Percentiles rank a stretch among this genome's conserved stretches.
Evolutionary conservation across 2,329 filamentous ascomycete genomes (phyloP).

Genomic region (Claviceps paspali): DNA sequence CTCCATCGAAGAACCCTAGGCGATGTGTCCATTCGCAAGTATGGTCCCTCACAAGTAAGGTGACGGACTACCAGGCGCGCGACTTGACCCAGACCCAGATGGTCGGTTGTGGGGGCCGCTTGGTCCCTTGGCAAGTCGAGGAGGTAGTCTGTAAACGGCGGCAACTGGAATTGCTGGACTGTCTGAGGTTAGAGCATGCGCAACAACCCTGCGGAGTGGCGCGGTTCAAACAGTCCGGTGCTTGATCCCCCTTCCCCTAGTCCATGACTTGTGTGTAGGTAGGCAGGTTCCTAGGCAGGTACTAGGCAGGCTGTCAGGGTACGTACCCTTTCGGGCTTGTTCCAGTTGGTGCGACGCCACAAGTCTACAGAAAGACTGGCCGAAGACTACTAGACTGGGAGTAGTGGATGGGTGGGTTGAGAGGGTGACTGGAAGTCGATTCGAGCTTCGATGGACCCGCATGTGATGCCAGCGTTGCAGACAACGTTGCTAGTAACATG

Average conservation of each 20-base stretch:
- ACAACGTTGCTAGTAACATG: neutral
- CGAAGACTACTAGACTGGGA: too few relatives aligned
- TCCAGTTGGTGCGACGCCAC: slow-evolving; percentile 2
- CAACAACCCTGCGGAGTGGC: slow-evolving; percentile 2
- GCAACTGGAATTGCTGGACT: neutral
- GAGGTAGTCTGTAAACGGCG: neutral
- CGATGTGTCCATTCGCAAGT: neutral
- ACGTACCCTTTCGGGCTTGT: neutral
- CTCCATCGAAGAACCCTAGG: neutral
- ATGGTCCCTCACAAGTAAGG: neutral
- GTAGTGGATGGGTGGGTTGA: neutral
- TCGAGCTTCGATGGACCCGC: slow-evolving; percentile 1
- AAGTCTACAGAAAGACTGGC: too few relatives aligned
- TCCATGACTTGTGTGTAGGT: neutral
- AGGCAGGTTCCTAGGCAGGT: too few relatives aligned
- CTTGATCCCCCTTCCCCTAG: slow-evolving; percentile 1
- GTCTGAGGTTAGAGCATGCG: neutral
- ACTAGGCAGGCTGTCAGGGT: too few relatives aligned
- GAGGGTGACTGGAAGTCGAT: neutral
- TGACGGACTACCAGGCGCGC: neutral
- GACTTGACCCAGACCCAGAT: slow-evolving; percentile 1
- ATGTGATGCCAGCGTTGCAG: neutral
- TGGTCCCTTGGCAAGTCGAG: neutral
- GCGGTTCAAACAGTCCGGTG: slow-evolving; percentile 2
- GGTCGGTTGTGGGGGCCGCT: slow-evolving; percentile 3